Conservation (phyloP, 441 rosid species). For the Dalechampia spathulata region DNA sequence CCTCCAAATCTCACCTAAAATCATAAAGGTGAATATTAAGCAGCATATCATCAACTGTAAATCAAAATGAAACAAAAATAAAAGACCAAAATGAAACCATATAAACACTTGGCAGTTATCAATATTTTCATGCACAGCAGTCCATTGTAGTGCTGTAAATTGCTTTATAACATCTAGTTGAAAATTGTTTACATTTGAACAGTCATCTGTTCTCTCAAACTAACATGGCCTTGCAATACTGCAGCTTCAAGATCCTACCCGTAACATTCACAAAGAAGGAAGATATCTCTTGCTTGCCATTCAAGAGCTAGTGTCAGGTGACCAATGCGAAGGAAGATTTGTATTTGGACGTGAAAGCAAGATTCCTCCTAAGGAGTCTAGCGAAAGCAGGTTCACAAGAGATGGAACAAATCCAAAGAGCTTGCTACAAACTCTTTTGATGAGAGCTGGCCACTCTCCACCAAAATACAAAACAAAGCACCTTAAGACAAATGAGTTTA, state of each 20-base stretch:
- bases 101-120: too few species aligned
- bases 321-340: constrained; percentile 94
- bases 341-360: constrained; percentile 87
- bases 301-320: constrained; percentile 89
- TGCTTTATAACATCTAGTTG: not conserved
- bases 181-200: too few species aligned
- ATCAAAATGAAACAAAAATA: too few species aligned
- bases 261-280: constrained; percentile 85
- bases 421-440: constrained; percentile 85
- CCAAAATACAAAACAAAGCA: constrained; percentile 97
- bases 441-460: constrained; percentile 98
- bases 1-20: too few species aligned
- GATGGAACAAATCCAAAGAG: constrained; percentile 96
- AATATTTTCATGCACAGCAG: too few species aligned
- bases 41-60: too few species aligned
- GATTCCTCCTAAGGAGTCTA: constrained; percentile 49
- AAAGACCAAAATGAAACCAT: too few species aligned
- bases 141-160: not conserved
- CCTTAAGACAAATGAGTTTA: constrained; percentile 84
- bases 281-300: constrained; percentile 87
- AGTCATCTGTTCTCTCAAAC: not conserved
- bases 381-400: constrained; percentile 51
- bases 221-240: constrained; percentile 14
- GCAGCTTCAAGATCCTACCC: constrained; percentile 73
- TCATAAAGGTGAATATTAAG: too few species aligned